Conservation (phyloP, 192 early-diverging fungal genomes). For the Backusella liffmaniae region DNA sequence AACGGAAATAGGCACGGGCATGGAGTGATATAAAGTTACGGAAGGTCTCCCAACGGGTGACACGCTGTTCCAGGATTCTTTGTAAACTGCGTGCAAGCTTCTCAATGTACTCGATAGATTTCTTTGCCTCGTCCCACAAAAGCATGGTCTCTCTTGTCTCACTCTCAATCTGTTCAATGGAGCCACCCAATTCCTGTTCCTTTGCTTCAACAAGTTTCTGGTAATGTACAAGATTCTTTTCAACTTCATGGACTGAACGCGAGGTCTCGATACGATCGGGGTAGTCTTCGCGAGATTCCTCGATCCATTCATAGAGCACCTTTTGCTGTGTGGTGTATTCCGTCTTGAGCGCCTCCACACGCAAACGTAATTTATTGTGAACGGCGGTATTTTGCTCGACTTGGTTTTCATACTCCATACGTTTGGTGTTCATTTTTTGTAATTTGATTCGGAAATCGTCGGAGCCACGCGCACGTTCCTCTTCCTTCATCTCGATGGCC, state of each 20-base stretch:
- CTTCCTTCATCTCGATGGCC: not conserved
- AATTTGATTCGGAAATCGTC: constrained; percentile 8
- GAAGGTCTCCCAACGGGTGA: constrained; percentile 66
- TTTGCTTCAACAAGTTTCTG: constrained; percentile 52
- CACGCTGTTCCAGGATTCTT: constrained; percentile 58
- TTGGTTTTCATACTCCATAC: not conserved
- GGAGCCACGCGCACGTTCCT: not conserved
- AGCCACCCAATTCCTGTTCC: constrained; percentile 51
- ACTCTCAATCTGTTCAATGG: constrained; percentile 59
- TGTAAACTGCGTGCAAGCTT: constrained; percentile 30
- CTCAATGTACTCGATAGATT: constrained; percentile 47
- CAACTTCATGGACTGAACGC: constrained; percentile 45
- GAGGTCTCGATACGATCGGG: constrained; percentile 60
- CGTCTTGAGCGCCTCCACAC: not conserved
- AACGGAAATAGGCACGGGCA: constrained; percentile 71
- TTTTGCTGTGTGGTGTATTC: not conserved
- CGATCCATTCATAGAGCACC: constrained; percentile 39
- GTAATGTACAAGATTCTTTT: constrained; percentile 59
- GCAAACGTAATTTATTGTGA: not conserved
- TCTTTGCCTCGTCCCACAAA: constrained; percentile 56
- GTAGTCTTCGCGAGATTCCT: constrained; percentile 54
- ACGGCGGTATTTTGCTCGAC: not conserved
- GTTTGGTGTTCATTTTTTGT: not conserved
- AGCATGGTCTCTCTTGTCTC: constrained; percentile 48
- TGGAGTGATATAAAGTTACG: constrained; percentile 70